These are phyloP conservation scores for Thalassiosira exigua DNA, from an alignment of 352 stramenopile genomes.

Conservation along the genomic window DNA sequence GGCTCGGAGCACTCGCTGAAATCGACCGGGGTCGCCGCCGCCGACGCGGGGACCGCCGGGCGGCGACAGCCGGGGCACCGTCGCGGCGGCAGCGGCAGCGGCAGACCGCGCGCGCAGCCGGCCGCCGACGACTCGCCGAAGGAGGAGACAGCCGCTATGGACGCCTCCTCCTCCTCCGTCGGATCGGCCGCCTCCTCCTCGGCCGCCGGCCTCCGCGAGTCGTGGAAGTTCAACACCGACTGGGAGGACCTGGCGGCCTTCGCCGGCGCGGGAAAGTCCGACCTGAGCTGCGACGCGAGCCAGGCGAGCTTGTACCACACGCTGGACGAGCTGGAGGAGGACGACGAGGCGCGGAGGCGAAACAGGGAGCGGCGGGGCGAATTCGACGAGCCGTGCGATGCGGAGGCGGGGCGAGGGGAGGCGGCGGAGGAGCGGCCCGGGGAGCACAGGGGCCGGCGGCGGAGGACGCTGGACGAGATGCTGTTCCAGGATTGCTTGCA, in stretches of 20 bases:
- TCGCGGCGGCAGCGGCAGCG: too few relatives aligned
- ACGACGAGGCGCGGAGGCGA: constrained; percentile 91
- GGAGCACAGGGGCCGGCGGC: too few relatives aligned
- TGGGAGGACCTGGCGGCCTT: neutral
- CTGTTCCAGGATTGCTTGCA: too few relatives aligned
- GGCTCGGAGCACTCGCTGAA: too few relatives aligned
- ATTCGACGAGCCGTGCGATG: constrained; percentile 96
- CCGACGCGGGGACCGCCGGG: too few relatives aligned
- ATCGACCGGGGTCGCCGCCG: too few relatives aligned
- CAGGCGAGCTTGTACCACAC: constrained; percentile 91
- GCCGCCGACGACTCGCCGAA: too few relatives aligned
- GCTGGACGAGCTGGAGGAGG: constrained; percentile 95
- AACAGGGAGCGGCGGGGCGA: constrained; percentile 86
- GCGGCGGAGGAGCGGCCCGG: constrained; percentile 70
- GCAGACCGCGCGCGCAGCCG: too few relatives aligned
- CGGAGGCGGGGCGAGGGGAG: constrained; percentile 81
- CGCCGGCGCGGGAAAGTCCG: constrained; percentile 67
- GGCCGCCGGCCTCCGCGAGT: neutral
- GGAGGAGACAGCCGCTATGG: too few relatives aligned
- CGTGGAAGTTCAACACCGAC: neutral
- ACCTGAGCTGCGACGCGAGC: constrained; percentile 81
- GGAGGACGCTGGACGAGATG: too few relatives aligned
- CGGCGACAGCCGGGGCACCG: too few relatives aligned
- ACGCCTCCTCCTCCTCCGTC: neutral
- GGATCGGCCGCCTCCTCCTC: neutral